Evolutionary conservation across 1,139 yeast genomes (phyloP).

Genomic region (Yamadazyma kanchanaburiensis): DNA sequence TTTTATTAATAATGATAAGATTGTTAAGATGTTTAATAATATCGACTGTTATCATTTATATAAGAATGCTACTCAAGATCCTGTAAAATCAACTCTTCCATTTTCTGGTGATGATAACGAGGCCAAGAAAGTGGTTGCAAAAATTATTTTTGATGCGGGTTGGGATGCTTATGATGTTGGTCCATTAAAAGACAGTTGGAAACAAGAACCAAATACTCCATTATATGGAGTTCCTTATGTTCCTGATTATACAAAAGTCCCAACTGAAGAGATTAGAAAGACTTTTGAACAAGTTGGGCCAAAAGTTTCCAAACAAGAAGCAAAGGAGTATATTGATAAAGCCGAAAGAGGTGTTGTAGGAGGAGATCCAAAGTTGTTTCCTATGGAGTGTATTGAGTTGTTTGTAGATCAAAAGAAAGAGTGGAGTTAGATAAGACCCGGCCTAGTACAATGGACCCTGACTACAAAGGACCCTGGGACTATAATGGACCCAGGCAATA

Average conservation of each 20-base stretch:
- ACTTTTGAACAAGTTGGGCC: not conserved
- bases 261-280: not conserved
- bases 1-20: not conserved
- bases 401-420: too few relatives aligned
- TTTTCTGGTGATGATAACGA: constrained; percentile 1
- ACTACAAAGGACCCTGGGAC: too few relatives aligned
- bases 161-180: constrained; percentile 1
- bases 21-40: constrained; percentile 1
- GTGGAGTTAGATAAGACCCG: too few relatives aligned
- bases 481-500: too few relatives aligned
- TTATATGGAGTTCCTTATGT: not conserved
- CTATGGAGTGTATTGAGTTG: too few relatives aligned
- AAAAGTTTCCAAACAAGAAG: too few relatives aligned
- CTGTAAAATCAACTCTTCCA: not conserved
- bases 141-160: not conserved
- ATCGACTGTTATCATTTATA: not conserved
- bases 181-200: not conserved
- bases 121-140: not conserved
- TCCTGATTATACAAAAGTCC: not conserved
- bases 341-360: too few relatives aligned
- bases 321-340: too few relatives aligned
- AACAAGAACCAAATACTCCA: not conserved
- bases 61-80: not conserved
- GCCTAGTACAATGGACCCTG: too few relatives aligned
- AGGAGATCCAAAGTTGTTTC: too few relatives aligned